phyloP scores from a whole-genome alignment of 768 basidiomycete species.

The Chlorophyllum brunneum region DNA sequence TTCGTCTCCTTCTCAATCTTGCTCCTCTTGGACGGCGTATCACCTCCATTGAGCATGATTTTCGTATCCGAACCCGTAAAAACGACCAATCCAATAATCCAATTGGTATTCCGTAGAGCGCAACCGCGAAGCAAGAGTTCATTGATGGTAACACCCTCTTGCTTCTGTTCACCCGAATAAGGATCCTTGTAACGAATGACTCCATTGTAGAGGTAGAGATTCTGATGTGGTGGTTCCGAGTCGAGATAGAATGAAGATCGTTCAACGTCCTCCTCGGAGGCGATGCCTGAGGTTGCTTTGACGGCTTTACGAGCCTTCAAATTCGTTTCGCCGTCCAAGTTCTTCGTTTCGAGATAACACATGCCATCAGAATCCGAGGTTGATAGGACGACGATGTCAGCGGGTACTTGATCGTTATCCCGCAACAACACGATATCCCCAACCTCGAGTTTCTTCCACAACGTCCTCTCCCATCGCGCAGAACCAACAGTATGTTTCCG shows the following conservation, averaged over 20 bases:
- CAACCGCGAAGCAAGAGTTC: conserved; percentile 92
- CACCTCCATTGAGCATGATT: conserved; percentile 90
- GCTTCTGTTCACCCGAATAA: conserved; percentile 45
- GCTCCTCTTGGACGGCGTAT: conserved; percentile 92
- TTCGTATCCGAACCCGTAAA: conserved; percentile 93
- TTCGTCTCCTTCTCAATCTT: conserved; percentile 99
- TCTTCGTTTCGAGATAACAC: conserved; percentile 98
- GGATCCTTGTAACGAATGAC: conserved; percentile 73
- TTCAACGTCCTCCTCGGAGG: conserved; percentile 87
- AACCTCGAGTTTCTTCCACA: conserved; percentile 99
- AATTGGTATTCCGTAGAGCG: conserved; percentile 82
- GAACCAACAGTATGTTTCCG: conserved; percentile 61
- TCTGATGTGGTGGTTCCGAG: conserved; percentile 91
- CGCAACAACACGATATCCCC: conserved; percentile 90
- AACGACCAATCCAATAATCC: conserved; percentile 91
- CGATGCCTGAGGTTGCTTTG: conserved; percentile 69
- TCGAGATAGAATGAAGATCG: conserved; percentile 85
- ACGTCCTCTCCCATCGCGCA: conserved; percentile 88
- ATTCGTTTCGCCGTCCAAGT: conserved; percentile 96
- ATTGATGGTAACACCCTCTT: conserved; percentile 81
- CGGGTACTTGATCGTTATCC: conserved; percentile 95
- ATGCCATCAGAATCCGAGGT: conserved; percentile 89
- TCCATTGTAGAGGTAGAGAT: conserved; percentile 87
- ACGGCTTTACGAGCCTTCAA: conserved; percentile 82
- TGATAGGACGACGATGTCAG: conserved; percentile 89